Evolutionary conservation across 2,329 filamentous ascomycete genomes (phyloP).

Genomic region (Botrytis fabae): DNA sequence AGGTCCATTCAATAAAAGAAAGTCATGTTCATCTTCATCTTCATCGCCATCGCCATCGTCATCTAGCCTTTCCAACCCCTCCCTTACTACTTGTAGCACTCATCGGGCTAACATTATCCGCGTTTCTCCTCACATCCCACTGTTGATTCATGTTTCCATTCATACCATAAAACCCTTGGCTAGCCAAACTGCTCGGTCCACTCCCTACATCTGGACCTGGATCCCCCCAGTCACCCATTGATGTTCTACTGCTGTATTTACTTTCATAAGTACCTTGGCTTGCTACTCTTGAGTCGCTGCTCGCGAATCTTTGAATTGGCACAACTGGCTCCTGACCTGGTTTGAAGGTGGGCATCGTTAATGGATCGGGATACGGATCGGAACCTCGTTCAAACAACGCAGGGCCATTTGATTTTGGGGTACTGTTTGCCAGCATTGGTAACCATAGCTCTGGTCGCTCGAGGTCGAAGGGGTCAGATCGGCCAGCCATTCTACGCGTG

Average conservation of each 20-base stretch:
- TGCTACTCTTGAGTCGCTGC: constrained; percentile 19
- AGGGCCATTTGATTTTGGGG: constrained; percentile 19
- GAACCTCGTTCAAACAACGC: not conserved
- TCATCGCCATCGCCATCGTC: constrained; percentile 9
- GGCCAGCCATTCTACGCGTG: constrained; percentile 55
- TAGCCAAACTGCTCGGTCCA: constrained; percentile 3
- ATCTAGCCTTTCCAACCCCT: constrained; percentile 37
- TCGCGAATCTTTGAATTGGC: not conserved
- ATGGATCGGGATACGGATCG: constrained; percentile 15
- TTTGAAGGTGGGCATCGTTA: not conserved
- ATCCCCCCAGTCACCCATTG: constrained; percentile 50
- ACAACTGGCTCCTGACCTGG: not conserved
- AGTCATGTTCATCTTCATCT: constrained; percentile 20
- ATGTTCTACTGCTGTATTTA: constrained; percentile 36
- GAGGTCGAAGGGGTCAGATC: constrained; percentile 66
- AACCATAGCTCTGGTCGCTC: constrained; percentile 52
- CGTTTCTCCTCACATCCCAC: constrained; percentile 24
- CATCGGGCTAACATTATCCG: constrained; percentile 30
- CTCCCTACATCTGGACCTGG: constrained; percentile 55
- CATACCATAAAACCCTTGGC: constrained; percentile 20
- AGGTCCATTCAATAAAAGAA: constrained; percentile 17
- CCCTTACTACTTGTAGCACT: constrained; percentile 29
- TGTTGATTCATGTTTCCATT: constrained; percentile 17
- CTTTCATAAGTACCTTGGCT: constrained; percentile 29
- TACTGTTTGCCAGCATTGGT: constrained; percentile 16